A percentile compares a stretch with the other conserved stretches of the same genome.
phyloP scores from a whole-genome alignment of 192 early-diverging fungal genomes.

The Backusella luteola region DNA sequence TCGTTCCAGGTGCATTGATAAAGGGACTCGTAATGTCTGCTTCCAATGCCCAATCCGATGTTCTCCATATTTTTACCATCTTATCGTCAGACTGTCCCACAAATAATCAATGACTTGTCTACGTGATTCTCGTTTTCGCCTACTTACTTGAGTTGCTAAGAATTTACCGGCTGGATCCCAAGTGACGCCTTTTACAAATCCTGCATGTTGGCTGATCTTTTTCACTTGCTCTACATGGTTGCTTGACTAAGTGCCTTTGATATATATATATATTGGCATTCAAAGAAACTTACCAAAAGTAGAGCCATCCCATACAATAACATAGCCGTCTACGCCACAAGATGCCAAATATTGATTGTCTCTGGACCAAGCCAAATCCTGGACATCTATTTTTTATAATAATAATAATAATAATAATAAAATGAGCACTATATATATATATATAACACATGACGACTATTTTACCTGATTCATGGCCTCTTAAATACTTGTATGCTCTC shows the following conservation, averaged over 20 bases:
- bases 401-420: background rate
- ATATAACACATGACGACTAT: no score
- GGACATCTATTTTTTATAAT: conserved; percentile 60
- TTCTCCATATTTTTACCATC: conserved; percentile 82
- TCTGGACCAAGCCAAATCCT: conserved; percentile 90
- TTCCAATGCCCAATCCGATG: conserved; percentile 86
- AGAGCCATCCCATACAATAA: conserved; percentile 84
- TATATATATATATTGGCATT: background rate
- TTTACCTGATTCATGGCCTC: conserved; percentile 17
- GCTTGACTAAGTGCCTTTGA: background rate
- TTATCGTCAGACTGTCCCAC: conserved; percentile 83
- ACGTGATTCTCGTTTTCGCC: background rate
- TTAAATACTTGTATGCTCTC: conserved; percentile 13
- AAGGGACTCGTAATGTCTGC: conserved; percentile 72
- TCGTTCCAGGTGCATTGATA: conserved; percentile 74
- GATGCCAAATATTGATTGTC: conserved; percentile 85
- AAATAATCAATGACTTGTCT: background rate
- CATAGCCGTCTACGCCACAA: conserved; percentile 80
- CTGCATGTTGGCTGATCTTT: conserved; percentile 67
- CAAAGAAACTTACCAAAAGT: conserved; percentile 62
- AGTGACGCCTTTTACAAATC: conserved; percentile 95
- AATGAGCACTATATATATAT: conserved; percentile 2
- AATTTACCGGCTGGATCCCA: conserved; percentile 96
- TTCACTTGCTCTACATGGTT: conserved; percentile 47
- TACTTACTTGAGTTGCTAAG: conserved; percentile 77